Conservation (phyloP, 441 rosid species). For the Populus hybrid region DNA sequence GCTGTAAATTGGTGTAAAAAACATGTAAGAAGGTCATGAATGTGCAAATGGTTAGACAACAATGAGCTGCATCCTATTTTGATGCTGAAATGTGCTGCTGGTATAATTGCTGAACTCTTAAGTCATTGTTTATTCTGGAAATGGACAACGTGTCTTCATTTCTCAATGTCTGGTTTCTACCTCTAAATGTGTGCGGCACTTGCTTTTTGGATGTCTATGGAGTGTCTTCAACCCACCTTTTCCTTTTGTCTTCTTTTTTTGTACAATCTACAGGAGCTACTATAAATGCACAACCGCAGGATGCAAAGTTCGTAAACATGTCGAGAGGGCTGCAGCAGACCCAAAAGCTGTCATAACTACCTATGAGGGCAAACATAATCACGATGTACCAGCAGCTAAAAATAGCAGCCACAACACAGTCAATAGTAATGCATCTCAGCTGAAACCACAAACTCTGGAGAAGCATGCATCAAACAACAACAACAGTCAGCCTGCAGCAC, state of each 20-base stretch:
- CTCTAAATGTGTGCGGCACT: background rate
- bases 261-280: slow-evolving; percentile 60
- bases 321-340: slow-evolving; percentile 81
- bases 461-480: slow-evolving; percentile 28
- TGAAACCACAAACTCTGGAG: slow-evolving; percentile 33
- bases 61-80: background rate
- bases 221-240: background rate
- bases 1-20: background rate
- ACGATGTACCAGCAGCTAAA: slow-evolving; percentile 68
- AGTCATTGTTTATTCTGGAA: background rate
- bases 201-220: background rate
- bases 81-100: background rate
- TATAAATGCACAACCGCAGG: slow-evolving; percentile 83
- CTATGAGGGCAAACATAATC: slow-evolving; percentile 86
- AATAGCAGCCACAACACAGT: slow-evolving; percentile 61
- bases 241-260: background rate
- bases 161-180: background rate
- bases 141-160: background rate
- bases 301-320: slow-evolving; percentile 88
- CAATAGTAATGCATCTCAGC: slow-evolving; percentile 39
- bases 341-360: slow-evolving; percentile 78
- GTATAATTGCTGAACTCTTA: background rate
- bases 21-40: background rate
- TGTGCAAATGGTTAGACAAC: background rate
- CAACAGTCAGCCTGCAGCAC: slow-evolving; percentile 48